These are phyloP conservation scores for Harrya chromipes DNA, from an alignment of 768 basidiomycete genomes.

Conservation along the genomic window DNA sequence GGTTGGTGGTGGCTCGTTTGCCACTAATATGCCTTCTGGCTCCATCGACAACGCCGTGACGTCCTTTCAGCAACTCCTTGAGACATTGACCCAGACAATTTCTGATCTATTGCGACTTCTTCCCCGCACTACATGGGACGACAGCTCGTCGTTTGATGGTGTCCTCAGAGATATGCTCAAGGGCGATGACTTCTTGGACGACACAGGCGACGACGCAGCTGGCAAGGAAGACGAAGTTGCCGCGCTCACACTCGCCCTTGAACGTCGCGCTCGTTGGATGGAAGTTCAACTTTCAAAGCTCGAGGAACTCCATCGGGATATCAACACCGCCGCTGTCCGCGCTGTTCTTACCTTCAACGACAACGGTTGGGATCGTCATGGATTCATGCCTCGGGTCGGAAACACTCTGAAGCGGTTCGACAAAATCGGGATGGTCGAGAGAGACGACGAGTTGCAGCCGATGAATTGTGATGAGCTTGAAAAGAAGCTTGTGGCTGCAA, in stretches of 20 bases:
- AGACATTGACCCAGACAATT: constrained; percentile 87
- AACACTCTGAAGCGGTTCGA: constrained; percentile 69
- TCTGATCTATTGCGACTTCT: constrained; percentile 82
- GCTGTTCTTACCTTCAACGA: constrained; percentile 83
- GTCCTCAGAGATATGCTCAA: constrained; percentile 86
- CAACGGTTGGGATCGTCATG: constrained; percentile 74
- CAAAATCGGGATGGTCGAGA: constrained; percentile 53
- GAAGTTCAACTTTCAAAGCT: constrained; percentile 86
- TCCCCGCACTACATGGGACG: constrained; percentile 87
- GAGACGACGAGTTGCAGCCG: constrained; percentile 38
- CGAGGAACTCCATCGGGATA: constrained; percentile 86
- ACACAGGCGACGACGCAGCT: constrained; percentile 59
- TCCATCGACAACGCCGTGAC: constrained; percentile 91
- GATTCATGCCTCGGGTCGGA: constrained; percentile 66
- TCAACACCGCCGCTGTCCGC: constrained; percentile 83
- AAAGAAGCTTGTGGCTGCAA: constrained; percentile 66
- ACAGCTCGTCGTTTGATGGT: constrained; percentile 85
- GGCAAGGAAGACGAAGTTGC: constrained; percentile 83
- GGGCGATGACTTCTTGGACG: constrained; percentile 83
- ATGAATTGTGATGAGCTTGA: constrained; percentile 76
- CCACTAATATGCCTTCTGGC: constrained; percentile 73
- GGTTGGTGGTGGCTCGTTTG: constrained; percentile 80
- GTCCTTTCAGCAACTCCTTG: constrained; percentile 84
- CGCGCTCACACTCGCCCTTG: constrained; percentile 76
- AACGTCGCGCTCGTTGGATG: constrained; percentile 92